Evolutionary conservation across 1,284 basidiomycete genomes (phyloP).

Genomic region (Rhodotorula sp.): DNA sequence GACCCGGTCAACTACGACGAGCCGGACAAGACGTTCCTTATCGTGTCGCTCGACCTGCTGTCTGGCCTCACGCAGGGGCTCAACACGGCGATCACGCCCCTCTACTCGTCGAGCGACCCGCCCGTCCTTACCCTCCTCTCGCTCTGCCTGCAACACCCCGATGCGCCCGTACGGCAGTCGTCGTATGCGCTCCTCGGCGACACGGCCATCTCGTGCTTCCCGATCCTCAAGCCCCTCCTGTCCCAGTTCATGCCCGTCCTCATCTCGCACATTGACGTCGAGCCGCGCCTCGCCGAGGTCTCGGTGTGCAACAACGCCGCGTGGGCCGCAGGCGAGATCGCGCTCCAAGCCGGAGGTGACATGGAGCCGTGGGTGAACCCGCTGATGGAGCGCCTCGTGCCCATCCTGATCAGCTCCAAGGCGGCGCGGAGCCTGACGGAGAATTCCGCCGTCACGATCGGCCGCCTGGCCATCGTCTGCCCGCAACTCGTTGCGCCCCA

Average conservation of each 20-base stretch:
- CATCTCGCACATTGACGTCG: conserved; percentile 84
- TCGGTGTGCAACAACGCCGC: conserved; percentile 99
- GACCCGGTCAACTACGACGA: conserved; percentile 64
- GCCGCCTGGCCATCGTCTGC: conserved; percentile 90
- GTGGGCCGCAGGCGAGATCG: conserved; percentile 98
- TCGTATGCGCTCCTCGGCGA: conserved; percentile 97
- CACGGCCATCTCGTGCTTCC: conserved; percentile 93
- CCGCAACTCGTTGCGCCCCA: conserved; percentile 84
- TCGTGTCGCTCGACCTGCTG: conserved; percentile 92
- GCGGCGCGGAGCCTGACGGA: conserved; percentile 92
- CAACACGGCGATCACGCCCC: conserved; percentile 69
- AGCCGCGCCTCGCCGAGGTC: conserved; percentile 86
- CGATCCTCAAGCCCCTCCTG: conserved; percentile 79
- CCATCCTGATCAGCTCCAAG: conserved; percentile 85
- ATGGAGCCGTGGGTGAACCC: conserved; percentile 87
- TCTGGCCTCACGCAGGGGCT: conserved; percentile 95
- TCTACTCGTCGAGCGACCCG: conserved; percentile 65
- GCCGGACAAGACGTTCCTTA: conserved; percentile 92
- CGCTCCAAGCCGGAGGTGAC: conserved; percentile 58
- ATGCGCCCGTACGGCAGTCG: conserved; percentile 92
- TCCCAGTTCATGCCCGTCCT: conserved; percentile 86
- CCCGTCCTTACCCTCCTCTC: conserved; percentile 76
- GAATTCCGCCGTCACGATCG: conserved; percentile 99
- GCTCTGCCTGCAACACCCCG: conserved; percentile 81
- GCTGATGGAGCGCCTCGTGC: conserved; percentile 83